phyloP scores from a whole-genome alignment of 2,329 filamentous ascomycete species.

The Lizonia empirigonia region DNA sequence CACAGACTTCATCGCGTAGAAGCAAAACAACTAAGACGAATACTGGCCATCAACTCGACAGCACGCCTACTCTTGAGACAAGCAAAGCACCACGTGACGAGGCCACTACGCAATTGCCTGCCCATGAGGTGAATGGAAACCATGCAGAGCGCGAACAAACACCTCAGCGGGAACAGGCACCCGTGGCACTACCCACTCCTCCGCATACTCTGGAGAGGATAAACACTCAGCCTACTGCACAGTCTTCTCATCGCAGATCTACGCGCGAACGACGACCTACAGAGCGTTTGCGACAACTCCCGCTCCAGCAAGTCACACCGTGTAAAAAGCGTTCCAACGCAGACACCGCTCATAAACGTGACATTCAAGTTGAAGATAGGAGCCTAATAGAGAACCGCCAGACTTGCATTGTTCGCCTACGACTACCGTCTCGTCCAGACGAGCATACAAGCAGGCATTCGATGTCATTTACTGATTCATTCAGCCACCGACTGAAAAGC shows the following conservation, averaged over 20 bases:
- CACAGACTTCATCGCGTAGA: background rate
- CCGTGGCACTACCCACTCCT: background rate
- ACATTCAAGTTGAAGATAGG: background rate
- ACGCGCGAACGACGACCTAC: slow-evolving; percentile 1
- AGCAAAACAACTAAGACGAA: background rate
- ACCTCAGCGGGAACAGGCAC: background rate
- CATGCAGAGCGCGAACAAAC: slow-evolving; percentile 1
- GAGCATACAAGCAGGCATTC: too few relatives aligned
- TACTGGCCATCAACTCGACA: background rate
- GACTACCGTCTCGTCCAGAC: too few relatives aligned
- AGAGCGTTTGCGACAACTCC: background rate
- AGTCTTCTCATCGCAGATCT: slow-evolving; percentile 4
- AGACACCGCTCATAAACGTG: background rate
- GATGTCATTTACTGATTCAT: slow-evolving; percentile 7
- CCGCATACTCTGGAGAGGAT: background rate
- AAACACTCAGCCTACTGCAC: background rate
- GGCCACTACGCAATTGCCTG: background rate
- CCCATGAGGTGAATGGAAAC: slow-evolving; percentile 1
- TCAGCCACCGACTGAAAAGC: slow-evolving; percentile 1
- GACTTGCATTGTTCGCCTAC: slow-evolving; percentile 3
- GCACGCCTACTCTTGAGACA: background rate
- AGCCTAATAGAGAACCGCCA: background rate
- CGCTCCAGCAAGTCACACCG: background rate
- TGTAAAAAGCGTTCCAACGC: background rate
- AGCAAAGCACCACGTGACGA: background rate